These are phyloP conservation scores for Trypanosoma platydactyli DNA, from an alignment of 208 protist genomes.

Conservation along the genomic window DNA sequence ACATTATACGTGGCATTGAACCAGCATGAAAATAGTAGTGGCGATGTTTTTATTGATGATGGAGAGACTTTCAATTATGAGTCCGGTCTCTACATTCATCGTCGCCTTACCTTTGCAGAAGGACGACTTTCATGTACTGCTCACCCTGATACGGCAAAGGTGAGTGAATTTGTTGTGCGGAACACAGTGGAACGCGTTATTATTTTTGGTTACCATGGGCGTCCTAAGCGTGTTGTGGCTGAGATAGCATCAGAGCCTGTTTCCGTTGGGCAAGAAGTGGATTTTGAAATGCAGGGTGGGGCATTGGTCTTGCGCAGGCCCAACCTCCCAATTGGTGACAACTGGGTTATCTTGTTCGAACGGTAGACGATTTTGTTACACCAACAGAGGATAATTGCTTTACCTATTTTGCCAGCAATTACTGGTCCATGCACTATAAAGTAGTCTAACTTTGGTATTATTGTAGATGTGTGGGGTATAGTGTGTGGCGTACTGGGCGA, in stretches of 20 bases:
- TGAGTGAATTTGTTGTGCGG: not conserved
- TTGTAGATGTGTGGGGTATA: no score
- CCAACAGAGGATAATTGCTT: not conserved
- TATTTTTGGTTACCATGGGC: constrained; percentile 56
- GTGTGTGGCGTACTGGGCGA: no score
- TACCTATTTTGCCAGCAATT: not conserved
- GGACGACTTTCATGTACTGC: constrained; percentile 33
- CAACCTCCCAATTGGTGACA: constrained; percentile 38
- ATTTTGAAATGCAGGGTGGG: constrained; percentile 54
- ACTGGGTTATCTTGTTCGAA: constrained; percentile 67
- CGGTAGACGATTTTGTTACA: not conserved
- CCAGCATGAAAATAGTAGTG: constrained; percentile 53
- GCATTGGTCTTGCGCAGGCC: constrained; percentile 66
- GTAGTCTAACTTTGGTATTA: no score
- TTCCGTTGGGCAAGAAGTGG: constrained; percentile 33
- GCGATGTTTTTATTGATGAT: constrained; percentile 81
- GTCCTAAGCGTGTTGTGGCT: constrained; percentile 30
- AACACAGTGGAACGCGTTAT: constrained; percentile 74
- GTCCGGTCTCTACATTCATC: constrained; percentile 47
- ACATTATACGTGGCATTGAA: constrained; percentile 92
- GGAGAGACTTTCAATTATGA: constrained; percentile 70
- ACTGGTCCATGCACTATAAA: no score
- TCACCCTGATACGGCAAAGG: not conserved
- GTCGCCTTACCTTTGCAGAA: constrained; percentile 53
- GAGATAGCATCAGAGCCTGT: constrained; percentile 8